Conservation (phyloP, 371 early-diverging fungal species). For the Saksenaea vasiformis region DNA sequence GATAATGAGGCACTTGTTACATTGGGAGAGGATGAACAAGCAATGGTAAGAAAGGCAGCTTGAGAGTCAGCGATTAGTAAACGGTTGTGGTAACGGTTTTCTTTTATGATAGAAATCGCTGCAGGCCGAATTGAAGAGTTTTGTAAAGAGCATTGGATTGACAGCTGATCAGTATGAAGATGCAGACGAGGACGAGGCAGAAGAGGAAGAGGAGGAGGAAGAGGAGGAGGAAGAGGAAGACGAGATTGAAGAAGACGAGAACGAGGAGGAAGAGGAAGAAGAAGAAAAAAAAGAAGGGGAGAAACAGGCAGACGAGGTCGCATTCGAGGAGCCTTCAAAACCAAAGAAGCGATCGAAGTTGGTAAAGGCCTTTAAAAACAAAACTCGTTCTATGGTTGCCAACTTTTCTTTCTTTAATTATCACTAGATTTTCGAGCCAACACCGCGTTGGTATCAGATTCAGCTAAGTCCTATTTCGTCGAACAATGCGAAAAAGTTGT, state of each 20-base stretch:
- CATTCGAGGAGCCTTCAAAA: slow-evolving; percentile 16
- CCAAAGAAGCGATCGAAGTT: slow-evolving; percentile 12
- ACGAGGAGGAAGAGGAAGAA: slow-evolving; percentile 18
- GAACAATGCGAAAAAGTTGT: slow-evolving; percentile 26
- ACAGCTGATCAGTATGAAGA: slow-evolving; percentile 26
- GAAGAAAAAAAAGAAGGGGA: slow-evolving; percentile 8
- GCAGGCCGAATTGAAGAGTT: slow-evolving; percentile 32
- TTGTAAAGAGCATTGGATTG: slow-evolving; percentile 39
- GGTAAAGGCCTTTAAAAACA: slow-evolving; percentile 8
- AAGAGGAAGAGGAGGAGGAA: slow-evolving; percentile 20
- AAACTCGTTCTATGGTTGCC: neutral
- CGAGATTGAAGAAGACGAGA: slow-evolving; percentile 8
- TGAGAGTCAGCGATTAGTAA: neutral
- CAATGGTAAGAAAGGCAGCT: slow-evolving; percentile 9
- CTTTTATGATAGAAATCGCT: slow-evolving; percentile 20
- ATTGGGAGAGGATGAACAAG: slow-evolving; percentile 8
- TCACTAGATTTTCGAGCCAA: slow-evolving; percentile 49
- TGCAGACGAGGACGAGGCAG: slow-evolving; percentile 30
- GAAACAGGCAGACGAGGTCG: too few relatives aligned
- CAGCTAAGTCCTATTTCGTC: slow-evolving; percentile 34
- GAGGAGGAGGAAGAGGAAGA: slow-evolving; percentile 18
- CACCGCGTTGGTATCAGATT: slow-evolving; percentile 56
- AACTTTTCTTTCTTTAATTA: neutral
- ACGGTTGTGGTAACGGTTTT: too few relatives aligned
- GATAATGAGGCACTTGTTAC: slow-evolving; percentile 29